Evolutionary conservation across 1,139 yeast genomes (phyloP).

Genomic region (Entelexis sorbosivorans): DNA sequence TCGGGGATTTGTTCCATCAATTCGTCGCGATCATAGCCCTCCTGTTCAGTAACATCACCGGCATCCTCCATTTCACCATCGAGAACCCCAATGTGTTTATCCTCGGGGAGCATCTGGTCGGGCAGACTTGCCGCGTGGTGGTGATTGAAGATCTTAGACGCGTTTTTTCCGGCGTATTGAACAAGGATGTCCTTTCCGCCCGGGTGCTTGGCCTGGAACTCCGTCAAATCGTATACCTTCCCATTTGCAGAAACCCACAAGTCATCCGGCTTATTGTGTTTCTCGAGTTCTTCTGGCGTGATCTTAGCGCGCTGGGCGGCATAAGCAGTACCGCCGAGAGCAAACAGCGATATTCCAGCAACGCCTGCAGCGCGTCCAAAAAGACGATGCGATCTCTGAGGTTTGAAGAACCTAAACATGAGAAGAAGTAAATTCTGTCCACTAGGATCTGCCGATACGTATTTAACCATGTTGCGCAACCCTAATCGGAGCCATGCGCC

Average conservation of each 20-base stretch:
- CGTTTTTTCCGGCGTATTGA: constrained; percentile 85
- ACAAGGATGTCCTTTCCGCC: constrained; percentile 95
- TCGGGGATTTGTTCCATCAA: constrained; percentile 42
- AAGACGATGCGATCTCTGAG: not conserved
- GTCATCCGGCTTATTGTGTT: constrained; percentile 68
- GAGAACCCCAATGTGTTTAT: constrained; percentile 40
- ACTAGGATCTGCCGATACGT: too few species aligned
- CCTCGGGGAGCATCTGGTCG: constrained; percentile 40
- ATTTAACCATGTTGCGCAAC: too few species aligned
- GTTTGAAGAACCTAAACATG: not conserved
- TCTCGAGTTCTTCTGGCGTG: constrained; percentile 48
- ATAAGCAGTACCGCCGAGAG: not conserved
- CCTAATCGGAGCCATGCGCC: too few species aligned
- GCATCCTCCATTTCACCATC: constrained; percentile 21
- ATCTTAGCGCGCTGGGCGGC: not conserved
- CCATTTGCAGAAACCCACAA: constrained; percentile 85
- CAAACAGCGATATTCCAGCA: not conserved
- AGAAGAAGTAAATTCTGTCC: too few species aligned
- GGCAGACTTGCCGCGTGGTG: constrained; percentile 75
- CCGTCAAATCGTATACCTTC: constrained; percentile 74
- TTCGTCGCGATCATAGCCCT: constrained; percentile 17
- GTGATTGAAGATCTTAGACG: constrained; percentile 72
- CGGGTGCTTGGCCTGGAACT: constrained; percentile 86
- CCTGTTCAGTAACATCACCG: constrained; percentile 15
- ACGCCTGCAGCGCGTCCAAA: not conserved